Evolutionary conservation across 306 rosid species (phyloP), one percentile per base, ranked within the genome.

Genomic region (Pueraria montana): DNA sequence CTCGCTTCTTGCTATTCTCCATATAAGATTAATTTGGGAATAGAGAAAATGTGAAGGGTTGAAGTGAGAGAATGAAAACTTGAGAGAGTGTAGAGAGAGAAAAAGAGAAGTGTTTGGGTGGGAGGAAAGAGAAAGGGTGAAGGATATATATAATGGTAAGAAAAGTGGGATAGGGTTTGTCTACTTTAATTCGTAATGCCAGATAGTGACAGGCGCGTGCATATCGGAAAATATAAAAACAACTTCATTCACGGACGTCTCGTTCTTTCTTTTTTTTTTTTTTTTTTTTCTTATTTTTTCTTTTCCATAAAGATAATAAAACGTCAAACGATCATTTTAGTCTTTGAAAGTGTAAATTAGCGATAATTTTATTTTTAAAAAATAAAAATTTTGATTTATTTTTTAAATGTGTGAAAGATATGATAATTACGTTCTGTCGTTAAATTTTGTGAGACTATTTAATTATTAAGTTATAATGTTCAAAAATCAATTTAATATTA

Each of bases 181-280:
- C 78, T 68, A 36, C 79, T 78, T 83, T 82, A 46, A 58, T 20
- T 43, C 64, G 42, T 13, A 40, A 68, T 78, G 62, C 46, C 26
- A 58, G 89, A 89, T 38, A 78, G 88, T 43, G 87, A 89, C 84
- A 52, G 86, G 87, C 84, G 94, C 93, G 94, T 89, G 85, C 69
- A 65, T 16, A 82, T 71, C 87, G 87, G 62, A 30, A 84, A 68
- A 40, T 43, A 34, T 23, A 62, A 78, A 63, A 72, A 13, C 13
- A 73, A 83, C 72, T 20, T 58, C 36, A 56, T 64, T 87, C 89
- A 83, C 87, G 92, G 76, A 79, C 79, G 67, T 67, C 83, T 65
- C 90, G 70, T 87, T 84, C 76, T 73, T 55, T 43, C 16, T 14
- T 46, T 45, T 2, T 1, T 46, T 34, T n/a, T n/a, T n/a, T n/a